These are phyloP conservation scores for Mycena amicta DNA, from an alignment of 768 basidiomycete genomes.

Conservation along the genomic window DNA sequence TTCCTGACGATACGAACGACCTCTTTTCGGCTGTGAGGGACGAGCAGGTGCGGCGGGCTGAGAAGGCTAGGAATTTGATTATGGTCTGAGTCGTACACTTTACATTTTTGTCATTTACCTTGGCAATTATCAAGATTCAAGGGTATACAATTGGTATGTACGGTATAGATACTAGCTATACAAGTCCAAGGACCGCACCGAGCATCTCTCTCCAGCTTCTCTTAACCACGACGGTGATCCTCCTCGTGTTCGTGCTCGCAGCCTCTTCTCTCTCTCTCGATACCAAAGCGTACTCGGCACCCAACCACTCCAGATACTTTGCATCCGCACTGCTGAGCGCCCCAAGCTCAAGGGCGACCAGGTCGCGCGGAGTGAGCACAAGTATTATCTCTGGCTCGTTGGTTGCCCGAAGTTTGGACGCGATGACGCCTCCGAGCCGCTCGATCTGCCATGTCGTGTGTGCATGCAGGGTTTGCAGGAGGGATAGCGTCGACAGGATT, in stretches of 20 bases:
- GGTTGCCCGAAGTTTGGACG: constrained; percentile 45
- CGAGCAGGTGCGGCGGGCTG: too few relatives aligned
- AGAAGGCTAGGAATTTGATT: too few relatives aligned
- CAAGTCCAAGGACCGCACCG: constrained; percentile 44
- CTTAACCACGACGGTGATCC: constrained; percentile 42
- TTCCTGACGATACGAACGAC: too few relatives aligned
- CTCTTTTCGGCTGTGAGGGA: too few relatives aligned
- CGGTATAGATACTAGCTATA: too few relatives aligned
- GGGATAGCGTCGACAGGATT: constrained; percentile 53
- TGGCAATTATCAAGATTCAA: too few relatives aligned
- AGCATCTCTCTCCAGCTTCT: constrained; percentile 56
- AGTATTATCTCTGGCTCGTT: constrained; percentile 34
- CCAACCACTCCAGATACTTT: constrained; percentile 79
- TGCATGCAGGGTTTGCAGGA: constrained; percentile 71
- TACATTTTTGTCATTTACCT: too few relatives aligned
- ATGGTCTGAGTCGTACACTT: too few relatives aligned
- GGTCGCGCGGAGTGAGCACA: constrained; percentile 59
- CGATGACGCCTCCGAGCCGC: not conserved
- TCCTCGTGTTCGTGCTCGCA: constrained; percentile 35
- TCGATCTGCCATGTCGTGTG: constrained; percentile 55
- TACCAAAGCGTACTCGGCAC: constrained; percentile 56
- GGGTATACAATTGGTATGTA: too few relatives aligned
- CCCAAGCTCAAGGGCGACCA: constrained; percentile 71
- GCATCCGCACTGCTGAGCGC: constrained; percentile 72
- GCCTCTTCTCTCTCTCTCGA: too few relatives aligned